Base-by-base conservation (phyloP, 2,329 filamentous ascomycete genomes). In the Xylariaceae sp. region DNA sequence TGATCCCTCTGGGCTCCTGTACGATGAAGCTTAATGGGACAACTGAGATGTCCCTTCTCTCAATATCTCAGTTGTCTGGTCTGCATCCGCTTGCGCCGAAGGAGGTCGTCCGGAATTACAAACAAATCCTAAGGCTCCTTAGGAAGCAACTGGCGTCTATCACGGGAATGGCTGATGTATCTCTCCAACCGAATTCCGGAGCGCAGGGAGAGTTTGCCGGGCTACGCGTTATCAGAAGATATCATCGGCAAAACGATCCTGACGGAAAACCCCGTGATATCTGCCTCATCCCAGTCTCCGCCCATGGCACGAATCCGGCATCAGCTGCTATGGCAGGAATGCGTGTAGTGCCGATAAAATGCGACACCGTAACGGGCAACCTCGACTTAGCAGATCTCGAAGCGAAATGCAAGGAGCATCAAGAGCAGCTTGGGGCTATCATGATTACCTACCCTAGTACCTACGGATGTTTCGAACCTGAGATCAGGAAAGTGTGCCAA, bases 1-100 rank as follows among this genome's bases (percentile, higher is more conserved):
- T 97, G 92, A 97, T 97, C 58, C 91, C 92, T 2, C 81, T 97
- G 1, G 92, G 92, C 26, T 96, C 92, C 1, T 97, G 92, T 77
- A 97, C 92, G 11, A 97, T 97, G 92, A 97, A 97, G 78, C 84
- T 96, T 51, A 96, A 96, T 70, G 89, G 88, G 42, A 94, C 91
- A 2, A 89, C 89, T 0, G 90, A 96, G 75, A 96, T 97, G 92
- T 81, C 88, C 12, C 87, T 91, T 6, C 80, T 96, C 53, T 88
- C 88, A 0, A 86, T 85, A 73, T 83, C 85, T 0, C 83, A 86
- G 48, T 89, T 91, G 66, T 81, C 88, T 42, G 83, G 86, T 58
- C 78, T 95, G 35, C 92, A 97, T 73, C 92, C 92, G 0, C 19
- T 19, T 90, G 91, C 66, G 81, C 85, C 39, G 87, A 87, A 0